Base-by-base conservation (phyloP, 2,329 filamentous ascomycete species). In the Penicillium sp. region DNA sequence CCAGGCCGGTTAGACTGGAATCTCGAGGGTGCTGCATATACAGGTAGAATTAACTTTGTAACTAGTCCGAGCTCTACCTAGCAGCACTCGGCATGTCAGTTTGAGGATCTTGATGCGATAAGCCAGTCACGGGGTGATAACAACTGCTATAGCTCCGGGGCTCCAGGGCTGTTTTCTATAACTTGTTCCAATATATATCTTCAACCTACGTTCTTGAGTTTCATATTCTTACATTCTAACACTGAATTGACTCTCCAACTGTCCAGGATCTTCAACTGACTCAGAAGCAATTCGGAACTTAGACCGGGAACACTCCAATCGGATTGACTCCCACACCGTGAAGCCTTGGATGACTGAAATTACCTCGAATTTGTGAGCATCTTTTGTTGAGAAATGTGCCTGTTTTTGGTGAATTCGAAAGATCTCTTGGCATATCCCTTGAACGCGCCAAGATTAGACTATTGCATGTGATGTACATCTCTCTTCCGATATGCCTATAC, bases 81-180 rank as follows among this genome's bases (percentile, higher is more conserved):
- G 4, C 6, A 35, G 19, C 5, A 12, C 32, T 17, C 42, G 15
- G 21, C 21, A 24, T 19, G 19, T 19, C 24, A 46, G 19, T 38
- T 21, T 21, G 43, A 47, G 22, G 43, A 47, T 35, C 33, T 42
- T 43, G n/a, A 31, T 24, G 19, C 29, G 49, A 51, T 51, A 51
- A 51, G 49, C 29, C n/a, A 29, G 45, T 51, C 49, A 51, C 49
- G 49, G 13, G 49, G 33, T 38, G 49, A 51, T 51, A 51, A 51
- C 44, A 6, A 43, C 12, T 17, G 8, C 43, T 48, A 29, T 41
- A 47, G 37, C 35, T 49, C 37, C 8, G 3, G 37, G 3, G 13
- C 26, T 26, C 8, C 26, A 26, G 26, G 3, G 2, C 21, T n/a
- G 12, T 37, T 17, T 22, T 13, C 9, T 35, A 12, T 19, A 13